Percentiles rank a stretch among this genome's conserved stretches.
phyloP scores from a whole-genome alignment of 768 basidiomycete species.

The Tricholoma hemisulphureum region DNA sequence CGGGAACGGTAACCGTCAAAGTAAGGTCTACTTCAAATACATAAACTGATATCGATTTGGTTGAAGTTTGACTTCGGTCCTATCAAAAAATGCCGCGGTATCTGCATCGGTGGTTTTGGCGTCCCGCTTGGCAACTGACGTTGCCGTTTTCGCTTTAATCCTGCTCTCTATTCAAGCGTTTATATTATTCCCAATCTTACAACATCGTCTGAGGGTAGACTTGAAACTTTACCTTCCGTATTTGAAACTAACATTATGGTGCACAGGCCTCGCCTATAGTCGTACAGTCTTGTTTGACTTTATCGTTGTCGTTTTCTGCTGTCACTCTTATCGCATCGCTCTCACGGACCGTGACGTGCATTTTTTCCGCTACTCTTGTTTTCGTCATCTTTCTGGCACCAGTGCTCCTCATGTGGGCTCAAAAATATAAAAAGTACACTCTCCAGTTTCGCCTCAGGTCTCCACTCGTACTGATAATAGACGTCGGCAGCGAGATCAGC shows the following conservation, averaged over 20 bases:
- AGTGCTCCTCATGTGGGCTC: constrained; percentile 76
- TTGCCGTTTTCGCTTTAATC: constrained; percentile 86
- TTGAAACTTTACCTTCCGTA: constrained; percentile 11
- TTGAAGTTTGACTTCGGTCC: constrained; percentile 71
- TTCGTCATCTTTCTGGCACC: constrained; percentile 74
- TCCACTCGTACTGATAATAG: constrained; percentile 6
- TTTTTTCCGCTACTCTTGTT: constrained; percentile 49
- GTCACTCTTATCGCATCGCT: constrained; percentile 51
- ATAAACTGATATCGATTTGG: constrained; percentile 7
- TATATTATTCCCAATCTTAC: constrained; percentile 79
- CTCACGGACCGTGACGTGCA: constrained; percentile 52
- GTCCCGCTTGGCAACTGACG: constrained; percentile 79
- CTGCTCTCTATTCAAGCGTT: constrained; percentile 82
- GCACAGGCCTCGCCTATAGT: constrained; percentile 45
- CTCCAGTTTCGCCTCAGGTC: constrained; percentile 5
- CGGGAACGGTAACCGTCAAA: constrained; percentile 55
- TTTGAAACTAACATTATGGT: constrained; percentile 1
- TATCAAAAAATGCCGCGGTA: constrained; percentile 89
- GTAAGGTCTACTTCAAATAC: constrained; percentile 18
- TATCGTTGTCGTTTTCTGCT: constrained; percentile 47
- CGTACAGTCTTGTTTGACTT: constrained; percentile 54
- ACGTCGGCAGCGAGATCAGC: constrained; percentile 66
- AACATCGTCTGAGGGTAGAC: constrained; percentile 67
- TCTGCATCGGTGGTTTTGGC: constrained; percentile 92
- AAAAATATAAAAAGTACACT: constrained; percentile 82